A percentile compares a stretch with the other conserved stretches of the same genome.
phyloP scores from a whole-genome alignment of 2,329 filamentous ascomycete species.

The Neofusicoccum sp. region DNA sequence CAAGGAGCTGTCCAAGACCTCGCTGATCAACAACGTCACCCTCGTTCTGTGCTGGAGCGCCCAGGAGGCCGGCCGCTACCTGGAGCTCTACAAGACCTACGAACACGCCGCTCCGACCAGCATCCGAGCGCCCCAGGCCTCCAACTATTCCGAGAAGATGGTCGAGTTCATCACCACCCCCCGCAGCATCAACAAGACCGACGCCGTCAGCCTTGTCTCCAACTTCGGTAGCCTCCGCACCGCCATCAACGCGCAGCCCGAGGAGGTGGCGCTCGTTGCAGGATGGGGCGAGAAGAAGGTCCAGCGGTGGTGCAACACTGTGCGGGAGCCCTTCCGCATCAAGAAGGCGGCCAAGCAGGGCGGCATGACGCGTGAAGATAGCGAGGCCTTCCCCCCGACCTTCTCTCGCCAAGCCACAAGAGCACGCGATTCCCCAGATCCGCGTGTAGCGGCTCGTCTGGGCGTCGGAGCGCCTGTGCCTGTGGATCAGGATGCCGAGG shows the following conservation, averaged over 20 bases:
- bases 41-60: conserved; percentile 93
- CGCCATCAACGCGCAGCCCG: conserved; percentile 83
- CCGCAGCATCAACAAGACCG: conserved; percentile 88
- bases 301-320: conserved; percentile 77
- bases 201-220: conserved; percentile 85
- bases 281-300: conserved; percentile 98
- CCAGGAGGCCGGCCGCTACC: conserved; percentile 87
- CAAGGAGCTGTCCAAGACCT: conserved; percentile 89
- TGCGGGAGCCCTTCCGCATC: conserved; percentile 82
- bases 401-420: conserved; percentile 31
- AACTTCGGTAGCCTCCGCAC: conserved; percentile 88
- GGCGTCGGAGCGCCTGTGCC: conserved; percentile 36
- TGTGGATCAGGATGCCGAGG: conserved; percentile 38
- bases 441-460: conserved; percentile 30
- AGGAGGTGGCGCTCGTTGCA: conserved; percentile 80
- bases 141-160: conserved; percentile 76
- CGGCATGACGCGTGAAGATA: conserved; percentile 30
- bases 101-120: conserved; percentile 81
- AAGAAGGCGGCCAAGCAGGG: conserved; percentile 66
- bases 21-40: conserved; percentile 88
- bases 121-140: conserved; percentile 83
- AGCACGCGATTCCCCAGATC: conserved; percentile 22
- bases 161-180: conserved; percentile 93
- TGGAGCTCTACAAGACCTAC: conserved; percentile 93
- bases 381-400: conserved; percentile 29